Evolutionary conservation across 73 alveolate species (phyloP), one percentile per base, ranked within the genome.

Genomic region (Effrenium voratum): DNA sequence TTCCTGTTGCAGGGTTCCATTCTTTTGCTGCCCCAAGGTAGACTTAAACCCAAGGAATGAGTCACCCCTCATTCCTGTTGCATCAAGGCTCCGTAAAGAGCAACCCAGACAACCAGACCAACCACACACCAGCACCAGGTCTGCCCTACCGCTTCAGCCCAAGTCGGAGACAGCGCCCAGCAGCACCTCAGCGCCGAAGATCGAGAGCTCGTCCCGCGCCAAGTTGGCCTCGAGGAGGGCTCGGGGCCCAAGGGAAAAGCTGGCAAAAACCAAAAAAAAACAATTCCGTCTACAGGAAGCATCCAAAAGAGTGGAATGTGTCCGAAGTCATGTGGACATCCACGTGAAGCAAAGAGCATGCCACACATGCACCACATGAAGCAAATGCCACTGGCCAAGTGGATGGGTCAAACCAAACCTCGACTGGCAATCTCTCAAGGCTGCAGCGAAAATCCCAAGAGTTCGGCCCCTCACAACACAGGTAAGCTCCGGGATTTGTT

Each of bases 131-230:
- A 15, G 15, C 43, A 28, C 8, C 26, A 28, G 41, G 30, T 0
- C 80, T 13, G 43, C 80, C 34, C 26, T 1, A 40, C 73, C 2
- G 32, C 73, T 16, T 19, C 15, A 36, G 47, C 82, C 47, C 36
- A n/a, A 76, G 85, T 73, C 19, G 40, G 59, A 36, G 6, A 32
- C 95, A 38, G 83, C 83, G 50, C 95, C 95, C 15, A 87, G 38
- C 66, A 87, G 45, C 66, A 87, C 85, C 70, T 87, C 95, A 24
- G 49, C 30, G 38, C 95, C 84, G n/a, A 87, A 87, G 44, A 87
- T 38, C 28, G 92, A 49, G 44, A 82, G 92, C 75, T 82, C 92
- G 32, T 82, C 75, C 5, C 52, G 34, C 0, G 73, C 92, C 15
- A n/a, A 19, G 34, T 49, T 87, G 22, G 55, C 52, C 70, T 43